Base-by-base conservation (phyloP, 805 yeast genomes). In the Jamesozyma spencerorum region DNA sequence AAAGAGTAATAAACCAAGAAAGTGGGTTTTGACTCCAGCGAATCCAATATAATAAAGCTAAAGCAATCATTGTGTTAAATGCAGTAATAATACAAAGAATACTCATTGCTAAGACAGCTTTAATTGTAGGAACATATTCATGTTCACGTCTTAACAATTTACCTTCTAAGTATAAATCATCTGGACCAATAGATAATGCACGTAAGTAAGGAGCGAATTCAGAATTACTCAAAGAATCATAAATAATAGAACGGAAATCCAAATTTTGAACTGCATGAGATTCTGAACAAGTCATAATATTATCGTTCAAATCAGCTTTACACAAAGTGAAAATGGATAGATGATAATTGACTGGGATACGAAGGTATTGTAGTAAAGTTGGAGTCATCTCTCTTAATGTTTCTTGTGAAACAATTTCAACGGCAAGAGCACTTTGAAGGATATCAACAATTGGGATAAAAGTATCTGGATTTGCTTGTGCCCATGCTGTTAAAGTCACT, bases 181-280 rank as follows among this genome's bases (percentile, higher is more conserved):
- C 44, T 32, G 54, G 45, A 15, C 48, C 41, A 31, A 61, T 47
- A 24, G 47, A 41, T 39, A 61, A 43, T 18, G 62, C 65, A 12
- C 43, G 46, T 38, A 59, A 40, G 35, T 56, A 60, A 22, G 64
- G 64, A 13, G 45, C 40, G 37, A 58, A 56, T 12, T 58, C 54
- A 2, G 65, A 61, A 11, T 39, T 45, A n/a, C 38, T 42, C 33
- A 61, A 44, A 31, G 60, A 56, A 28, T 51, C 48, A 45, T 53
- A 60, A 32, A 60, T 50, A 34, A 59, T 58, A 5, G 42, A 38
- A 42, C 60, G 55, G 50, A 59, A 54, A 39, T 57, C 51, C 41
- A 60, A 41, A 34, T 55, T 41, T 47, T 61, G 65, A 14, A 61
- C 65, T 10, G 64, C 60, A 37, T 57, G 62, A 2, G 59, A 39